These are phyloP conservation scores for Penicillium sclerotiorum DNA, from an alignment of 2,329 filamentous ascomycete genomes.

Conservation along the genomic window DNA sequence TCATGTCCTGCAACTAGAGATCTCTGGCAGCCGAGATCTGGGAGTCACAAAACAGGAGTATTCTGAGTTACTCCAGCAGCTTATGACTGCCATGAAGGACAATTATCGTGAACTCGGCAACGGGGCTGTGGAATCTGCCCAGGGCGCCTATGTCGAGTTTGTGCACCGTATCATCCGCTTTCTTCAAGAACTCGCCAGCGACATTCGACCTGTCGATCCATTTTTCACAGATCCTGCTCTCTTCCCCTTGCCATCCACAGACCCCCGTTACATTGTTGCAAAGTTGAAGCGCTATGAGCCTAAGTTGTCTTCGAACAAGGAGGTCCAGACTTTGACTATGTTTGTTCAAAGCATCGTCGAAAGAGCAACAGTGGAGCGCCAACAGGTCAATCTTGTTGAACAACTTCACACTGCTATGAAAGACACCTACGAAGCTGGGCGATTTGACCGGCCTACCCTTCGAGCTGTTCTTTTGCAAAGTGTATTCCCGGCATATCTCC, in stretches of 20 bases:
- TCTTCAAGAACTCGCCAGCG: slow-evolving; percentile 62
- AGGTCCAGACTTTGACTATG: slow-evolving; percentile 57
- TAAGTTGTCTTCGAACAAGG: slow-evolving; percentile 53
- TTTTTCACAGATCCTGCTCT: slow-evolving; percentile 64
- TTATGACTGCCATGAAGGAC: slow-evolving; percentile 64
- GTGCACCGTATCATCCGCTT: slow-evolving; percentile 62
- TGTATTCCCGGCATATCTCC: slow-evolving; percentile 61
- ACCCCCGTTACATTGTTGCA: slow-evolving; percentile 65
- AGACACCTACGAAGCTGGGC: slow-evolving; percentile 46
- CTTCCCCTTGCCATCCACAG: slow-evolving; percentile 62
- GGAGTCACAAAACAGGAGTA: slow-evolving; percentile 49
- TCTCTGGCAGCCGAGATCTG: slow-evolving; percentile 34
- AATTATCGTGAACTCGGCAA: slow-evolving; percentile 60
- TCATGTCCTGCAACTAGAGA: slow-evolving; percentile 44
- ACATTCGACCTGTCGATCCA: slow-evolving; percentile 56
- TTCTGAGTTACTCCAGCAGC: slow-evolving; percentile 52
- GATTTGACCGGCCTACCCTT: slow-evolving; percentile 47
- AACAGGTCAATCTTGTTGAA: slow-evolving; percentile 58
- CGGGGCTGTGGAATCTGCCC: slow-evolving; percentile 31
- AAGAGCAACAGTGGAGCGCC: slow-evolving; percentile 59
- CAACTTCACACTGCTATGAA: slow-evolving; percentile 57
- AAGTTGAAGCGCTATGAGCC: slow-evolving; percentile 61
- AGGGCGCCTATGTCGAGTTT: slow-evolving; percentile 62
- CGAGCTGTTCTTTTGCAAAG: slow-evolving; percentile 55
- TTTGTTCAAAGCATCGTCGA: slow-evolving; percentile 64